These are phyloP conservation scores for Hyaloperonospora brassicae DNA, from an alignment of 352 stramenopile genomes.

Conservation along the genomic window DNA sequence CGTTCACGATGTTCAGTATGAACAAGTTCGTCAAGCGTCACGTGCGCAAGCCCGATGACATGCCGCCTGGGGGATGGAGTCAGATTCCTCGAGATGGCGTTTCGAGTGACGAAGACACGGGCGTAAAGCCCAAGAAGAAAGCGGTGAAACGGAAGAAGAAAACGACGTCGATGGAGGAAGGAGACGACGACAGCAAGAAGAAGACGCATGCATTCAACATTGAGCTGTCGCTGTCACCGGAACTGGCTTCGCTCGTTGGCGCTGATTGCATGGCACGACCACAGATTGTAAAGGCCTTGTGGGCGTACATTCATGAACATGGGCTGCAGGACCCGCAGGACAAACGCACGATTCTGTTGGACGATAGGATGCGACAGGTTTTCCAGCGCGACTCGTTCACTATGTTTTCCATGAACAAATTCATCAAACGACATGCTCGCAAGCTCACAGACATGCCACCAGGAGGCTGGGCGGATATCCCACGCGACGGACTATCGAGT, in stretches of 20 bases:
- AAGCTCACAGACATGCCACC: constrained; percentile 58
- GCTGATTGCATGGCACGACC: constrained; percentile 80
- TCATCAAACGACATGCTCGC: constrained; percentile 78
- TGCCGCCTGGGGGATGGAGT: constrained; percentile 57
- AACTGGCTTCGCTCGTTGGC: constrained; percentile 70
- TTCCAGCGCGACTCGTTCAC: constrained; percentile 82
- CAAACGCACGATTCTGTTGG: constrained; percentile 89
- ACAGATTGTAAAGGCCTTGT: constrained; percentile 91
- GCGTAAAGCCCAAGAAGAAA: constrained; percentile 62
- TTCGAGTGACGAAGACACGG: constrained; percentile 73
- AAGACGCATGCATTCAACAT: constrained; percentile 69
- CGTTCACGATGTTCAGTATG: constrained; percentile 85
- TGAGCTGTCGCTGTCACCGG: constrained; percentile 68
- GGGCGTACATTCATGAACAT: constrained; percentile 94
- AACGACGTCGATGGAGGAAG: constrained; percentile 29
- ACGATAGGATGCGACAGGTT: constrained; percentile 77
- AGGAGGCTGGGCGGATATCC: constrained; percentile 64
- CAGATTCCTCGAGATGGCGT: constrained; percentile 71
- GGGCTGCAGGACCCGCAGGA: constrained; percentile 92
- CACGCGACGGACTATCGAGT: constrained; percentile 66
- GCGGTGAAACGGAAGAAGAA: constrained; percentile 52
- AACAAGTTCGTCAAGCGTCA: constrained; percentile 87
- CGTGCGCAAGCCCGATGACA: constrained; percentile 61
- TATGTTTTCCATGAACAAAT: constrained; percentile 88
- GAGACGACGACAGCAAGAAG: constrained; percentile 42